Conservation (phyloP, 805 yeast species). For the Wickerhamomyces mucosus region DNA sequence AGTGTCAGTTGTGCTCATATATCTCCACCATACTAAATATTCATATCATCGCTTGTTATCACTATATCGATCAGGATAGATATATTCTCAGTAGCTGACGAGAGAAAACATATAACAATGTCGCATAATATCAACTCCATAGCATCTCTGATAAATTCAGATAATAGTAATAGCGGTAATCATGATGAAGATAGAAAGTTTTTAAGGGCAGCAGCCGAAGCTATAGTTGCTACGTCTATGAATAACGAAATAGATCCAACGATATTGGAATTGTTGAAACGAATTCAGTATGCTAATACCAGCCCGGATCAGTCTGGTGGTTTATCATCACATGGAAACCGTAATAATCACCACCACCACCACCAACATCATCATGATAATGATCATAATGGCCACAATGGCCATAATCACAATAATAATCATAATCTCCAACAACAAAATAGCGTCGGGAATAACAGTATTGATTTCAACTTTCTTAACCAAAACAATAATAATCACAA, state of each 20-base stretch:
- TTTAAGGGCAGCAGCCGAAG: constrained; percentile 52
- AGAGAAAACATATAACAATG: no score
- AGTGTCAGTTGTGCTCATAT: no score
- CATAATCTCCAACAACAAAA: constrained; percentile 1
- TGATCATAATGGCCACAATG: background rate
- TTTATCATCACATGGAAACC: constrained; percentile 1
- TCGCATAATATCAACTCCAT: no score
- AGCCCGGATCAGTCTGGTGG: background rate
- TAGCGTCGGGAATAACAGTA: constrained; percentile 1
- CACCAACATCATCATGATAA: background rate
- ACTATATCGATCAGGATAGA: no score
- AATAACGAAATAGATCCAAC: constrained; percentile 50
- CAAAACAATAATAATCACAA: constrained; percentile 2
- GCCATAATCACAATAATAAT: background rate
- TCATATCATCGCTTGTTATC: no score
- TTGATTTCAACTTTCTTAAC: background rate
- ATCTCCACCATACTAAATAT: no score
- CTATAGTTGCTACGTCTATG: constrained; percentile 42
- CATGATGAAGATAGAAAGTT: constrained; percentile 43
- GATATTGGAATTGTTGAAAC: constrained; percentile 43
- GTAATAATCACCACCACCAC: constrained; percentile 1
- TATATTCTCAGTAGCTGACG: no score
- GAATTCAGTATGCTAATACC: constrained; percentile 44
- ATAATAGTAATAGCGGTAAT: background rate
- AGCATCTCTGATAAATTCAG: background rate